Evolutionary conservation across 2,329 filamentous ascomycete species (phyloP).

Genomic region (Sarocladiaceae sp.): DNA sequence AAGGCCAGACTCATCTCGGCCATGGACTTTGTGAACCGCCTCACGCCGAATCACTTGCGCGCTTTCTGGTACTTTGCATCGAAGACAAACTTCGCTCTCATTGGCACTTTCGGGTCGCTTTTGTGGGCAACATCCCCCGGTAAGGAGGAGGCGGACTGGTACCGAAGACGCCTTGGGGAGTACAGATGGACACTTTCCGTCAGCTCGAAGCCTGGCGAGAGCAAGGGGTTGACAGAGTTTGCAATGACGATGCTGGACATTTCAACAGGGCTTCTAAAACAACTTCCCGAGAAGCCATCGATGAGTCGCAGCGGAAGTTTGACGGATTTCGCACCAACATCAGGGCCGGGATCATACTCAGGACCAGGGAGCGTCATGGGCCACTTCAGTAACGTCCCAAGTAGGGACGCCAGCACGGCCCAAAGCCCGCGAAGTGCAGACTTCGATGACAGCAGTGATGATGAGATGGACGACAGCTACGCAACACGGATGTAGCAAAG

Average conservation of each 20-base stretch:
- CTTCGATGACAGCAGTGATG: conserved; percentile 48
- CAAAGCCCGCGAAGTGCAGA: conserved; percentile 45
- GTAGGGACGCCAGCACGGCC: conserved; percentile 41
- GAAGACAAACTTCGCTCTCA: conserved; percentile 87
- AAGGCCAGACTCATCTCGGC: conserved; percentile 91
- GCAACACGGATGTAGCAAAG: conserved; percentile 17
- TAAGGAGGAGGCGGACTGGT: conserved; percentile 87
- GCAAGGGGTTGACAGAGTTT: conserved; percentile 55
- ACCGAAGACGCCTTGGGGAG: conserved; percentile 75
- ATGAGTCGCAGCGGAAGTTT: conserved; percentile 50
- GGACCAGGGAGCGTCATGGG: conserved; percentile 29
- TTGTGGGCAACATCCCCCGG: conserved; percentile 85
- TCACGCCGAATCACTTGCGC: conserved; percentile 79
- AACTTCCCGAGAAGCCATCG: conserved; percentile 64
- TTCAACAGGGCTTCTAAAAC: conserved; percentile 60
- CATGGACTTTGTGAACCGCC: conserved; percentile 94
- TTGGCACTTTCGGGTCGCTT: conserved; percentile 86
- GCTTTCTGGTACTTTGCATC: conserved; percentile 90
- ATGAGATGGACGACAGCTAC: conserved; percentile 44
- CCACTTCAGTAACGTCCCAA: conserved; percentile 37
- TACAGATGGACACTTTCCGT: conserved; percentile 93
- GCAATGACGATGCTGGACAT: conserved; percentile 75
- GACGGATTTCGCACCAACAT: conserved; percentile 36
- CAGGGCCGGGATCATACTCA: conserved; percentile 24
- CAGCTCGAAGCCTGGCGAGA: conserved; percentile 64